Evolutionary conservation across 1,139 yeast genomes (phyloP), one percentile per base, ranked within the genome.

Genomic region (Hyphopichia fennica): DNA sequence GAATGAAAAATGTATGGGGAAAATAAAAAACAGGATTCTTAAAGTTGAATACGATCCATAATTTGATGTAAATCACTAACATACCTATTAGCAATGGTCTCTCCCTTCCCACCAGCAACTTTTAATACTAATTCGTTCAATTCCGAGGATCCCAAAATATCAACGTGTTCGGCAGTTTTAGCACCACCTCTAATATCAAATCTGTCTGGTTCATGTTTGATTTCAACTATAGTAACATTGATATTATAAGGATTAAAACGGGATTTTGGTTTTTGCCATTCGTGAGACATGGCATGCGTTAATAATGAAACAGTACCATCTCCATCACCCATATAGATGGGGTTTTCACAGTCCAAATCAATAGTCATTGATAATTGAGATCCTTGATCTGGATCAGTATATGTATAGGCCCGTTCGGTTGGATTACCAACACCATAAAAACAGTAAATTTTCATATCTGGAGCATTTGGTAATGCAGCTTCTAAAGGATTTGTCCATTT

Each of bases 101-200:
- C 80, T 4, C 95, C 96, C 39, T 72, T 62, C 0, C 98, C 99
- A 37, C 89, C 75, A 3, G 91, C 97, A 18, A 93, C 91, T 47
- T 79, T 78, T 45, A 93, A 70, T 5, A 93, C 72, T 55, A 91
- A 69, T 57, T 93, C 97, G 60, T 93, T 93, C 59, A 93, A 71
- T 58, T 86, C 96, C 0, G 97, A 90, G 45, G 96, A 83, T 1
- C 99, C 99, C 39, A 93, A 72, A 43, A 93, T 90, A 61, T 95
- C 99, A 19, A 93, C 99, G 63, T 93, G 99, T 56, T 93, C 99
- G 0, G 99, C 97, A 1, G 98, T 93, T 58, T 87, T 87, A 18
- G 97, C 96, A 4, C 99, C 99, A 17, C 99, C 99, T 51, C 99
- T 78, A 39, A 93, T 86, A 66, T 95, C 99, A 58, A 86, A 89